Conservation (phyloP, 2,329 filamentous ascomycete genomes). For the Bipolaris zeicola region DNA sequence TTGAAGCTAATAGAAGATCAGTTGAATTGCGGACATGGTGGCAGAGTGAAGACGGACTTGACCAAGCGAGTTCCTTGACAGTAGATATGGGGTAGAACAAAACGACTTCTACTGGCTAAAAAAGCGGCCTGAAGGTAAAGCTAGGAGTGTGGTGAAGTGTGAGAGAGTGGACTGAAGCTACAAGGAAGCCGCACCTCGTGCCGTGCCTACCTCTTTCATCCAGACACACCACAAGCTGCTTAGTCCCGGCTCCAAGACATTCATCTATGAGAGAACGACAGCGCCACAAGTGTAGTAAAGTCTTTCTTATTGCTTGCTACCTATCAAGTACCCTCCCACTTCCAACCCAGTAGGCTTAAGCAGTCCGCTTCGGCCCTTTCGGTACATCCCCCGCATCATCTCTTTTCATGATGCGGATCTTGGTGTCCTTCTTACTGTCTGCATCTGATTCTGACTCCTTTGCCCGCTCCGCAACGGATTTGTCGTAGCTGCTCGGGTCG, state of each 20-base stretch:
- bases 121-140: neutral
- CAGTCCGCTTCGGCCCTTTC: slow-evolving; percentile 43
- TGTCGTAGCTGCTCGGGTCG: slow-evolving; percentile 65
- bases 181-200: too few species aligned
- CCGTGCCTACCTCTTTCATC: too few species aligned
- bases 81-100: neutral
- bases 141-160: neutral
- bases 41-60: neutral
- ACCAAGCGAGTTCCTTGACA: neutral
- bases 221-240: too few species aligned
- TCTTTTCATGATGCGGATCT: slow-evolving; percentile 48
- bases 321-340: slow-evolving; percentile 19
- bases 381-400: slow-evolving; percentile 45
- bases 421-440: slow-evolving; percentile 42
- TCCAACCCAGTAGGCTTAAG: slow-evolving; percentile 19
- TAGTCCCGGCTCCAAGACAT: too few species aligned
- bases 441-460: slow-evolving; percentile 41
- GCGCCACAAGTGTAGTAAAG: slow-evolving; percentile 17
- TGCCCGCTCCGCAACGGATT: slow-evolving; percentile 45
- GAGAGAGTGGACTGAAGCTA: neutral
- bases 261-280: neutral
- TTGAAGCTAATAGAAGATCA: neutral
- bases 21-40: neutral
- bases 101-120: neutral
- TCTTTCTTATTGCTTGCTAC: slow-evolving; percentile 40